These are phyloP conservation scores for Pelargonium nanum DNA, from an alignment of 345 rosid species.

Conservation along the genomic window DNA sequence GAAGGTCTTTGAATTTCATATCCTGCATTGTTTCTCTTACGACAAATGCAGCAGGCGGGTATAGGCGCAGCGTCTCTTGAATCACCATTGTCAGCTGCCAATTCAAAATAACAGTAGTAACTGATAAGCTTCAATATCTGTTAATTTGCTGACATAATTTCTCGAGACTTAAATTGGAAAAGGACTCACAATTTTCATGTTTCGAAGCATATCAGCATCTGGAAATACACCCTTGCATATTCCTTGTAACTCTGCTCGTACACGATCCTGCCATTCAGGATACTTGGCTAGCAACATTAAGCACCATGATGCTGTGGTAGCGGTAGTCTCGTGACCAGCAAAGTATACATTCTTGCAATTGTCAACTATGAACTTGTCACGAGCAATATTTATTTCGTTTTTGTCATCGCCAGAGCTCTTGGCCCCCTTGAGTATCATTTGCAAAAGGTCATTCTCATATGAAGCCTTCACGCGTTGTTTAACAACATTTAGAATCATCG, in stretches of 20 bases:
- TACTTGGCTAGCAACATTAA: slow-evolving; percentile 27
- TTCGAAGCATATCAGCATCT: slow-evolving; percentile 16
- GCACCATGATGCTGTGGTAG: slow-evolving; percentile 28
- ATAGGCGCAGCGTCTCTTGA: slow-evolving; percentile 28
- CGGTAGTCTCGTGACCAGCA: slow-evolving; percentile 40
- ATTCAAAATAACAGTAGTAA: neutral
- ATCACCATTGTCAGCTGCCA: slow-evolving; percentile 28
- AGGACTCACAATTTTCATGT: slow-evolving; percentile 20
- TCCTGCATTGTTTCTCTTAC: slow-evolving; percentile 18
- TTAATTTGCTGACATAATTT: neutral
- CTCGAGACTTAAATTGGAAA: neutral
- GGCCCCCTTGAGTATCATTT: slow-evolving; percentile 25
- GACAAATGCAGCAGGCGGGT: slow-evolving; percentile 21
- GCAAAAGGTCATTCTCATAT: slow-evolving; percentile 27
- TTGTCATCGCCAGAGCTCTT: slow-evolving; percentile 4
- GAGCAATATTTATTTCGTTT: slow-evolving; percentile 11
- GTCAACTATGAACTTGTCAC: slow-evolving; percentile 27
- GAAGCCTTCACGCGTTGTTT: slow-evolving; percentile 10
- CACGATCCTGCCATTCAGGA: slow-evolving; percentile 41
- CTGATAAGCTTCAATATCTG: neutral
- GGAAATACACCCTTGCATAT: slow-evolving; percentile 8
- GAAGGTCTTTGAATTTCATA: slow-evolving; percentile 21
- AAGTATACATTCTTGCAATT: slow-evolving; percentile 45
- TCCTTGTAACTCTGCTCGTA: slow-evolving; percentile 26
- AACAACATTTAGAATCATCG: slow-evolving; percentile 19